Base-by-base conservation (phyloP, 495 filamentous ascomycete species). In the Immersiella caudata region DNA sequence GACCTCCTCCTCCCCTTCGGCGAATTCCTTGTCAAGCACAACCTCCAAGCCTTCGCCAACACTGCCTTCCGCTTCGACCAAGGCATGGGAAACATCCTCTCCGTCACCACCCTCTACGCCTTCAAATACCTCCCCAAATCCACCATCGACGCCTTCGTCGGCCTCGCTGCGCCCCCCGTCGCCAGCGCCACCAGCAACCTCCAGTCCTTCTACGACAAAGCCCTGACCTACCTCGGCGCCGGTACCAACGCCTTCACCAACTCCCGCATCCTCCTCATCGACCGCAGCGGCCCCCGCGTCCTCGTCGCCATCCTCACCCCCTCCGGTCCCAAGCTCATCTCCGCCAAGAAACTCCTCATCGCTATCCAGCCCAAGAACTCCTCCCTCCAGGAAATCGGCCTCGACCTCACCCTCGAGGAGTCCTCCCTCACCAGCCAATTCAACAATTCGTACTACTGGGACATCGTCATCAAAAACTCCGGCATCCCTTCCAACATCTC, bases 1-100 rank as follows among this genome's bases (percentile, higher is more conserved):
- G 60, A 62, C 60, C 60, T 62, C 12, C 35, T 62, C 29, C 27
- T 62, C 29, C 35, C 60, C 60, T 62, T 62, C 22, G 60, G 60
- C 4, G 60, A 62, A 1, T 62, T 62, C 35, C 29, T 49, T 1
- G 21, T 1, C 1, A 62, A 62, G 33, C 22, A 55, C 52, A 55
- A 55, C 52, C 52, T 55, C 52, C 7, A 11, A n/a, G 52, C 52
- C n/a, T 55, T 55, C 14, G 52, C 52, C 52, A 55, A 55, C 52
- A 55, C 20, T 2, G 52, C 52, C 2, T 55, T 55, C 52, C 24
- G 21, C 16, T 24, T 55, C 20, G 52, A 22, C 24, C 52, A 55
- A 14, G 52, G 52, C 52, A 55, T 55, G 52, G 52, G 52, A 6
- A 55, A 55, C n/a, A 26, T 55, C 9, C 52, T 55, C 14, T 2